A percentile compares a stretch with the other conserved stretches of the same genome.
phyloP scores from a whole-genome alignment of 1,284 basidiomycete genomes.

The Melampsora occidentalis region DNA sequence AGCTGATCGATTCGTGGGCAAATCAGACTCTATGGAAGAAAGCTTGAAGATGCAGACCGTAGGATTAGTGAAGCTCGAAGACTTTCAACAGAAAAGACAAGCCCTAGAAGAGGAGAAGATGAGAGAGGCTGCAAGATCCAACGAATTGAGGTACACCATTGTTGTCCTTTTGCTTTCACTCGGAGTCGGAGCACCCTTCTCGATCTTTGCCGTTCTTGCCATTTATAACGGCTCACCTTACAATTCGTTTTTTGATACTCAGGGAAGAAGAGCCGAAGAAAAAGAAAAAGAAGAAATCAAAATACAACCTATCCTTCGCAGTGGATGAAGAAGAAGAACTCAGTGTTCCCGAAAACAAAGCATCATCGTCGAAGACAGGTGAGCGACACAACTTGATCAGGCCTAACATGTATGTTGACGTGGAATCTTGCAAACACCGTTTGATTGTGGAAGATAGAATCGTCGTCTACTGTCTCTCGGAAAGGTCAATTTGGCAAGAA shows the following conservation, averaged over 20 bases:
- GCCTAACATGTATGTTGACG: neutral
- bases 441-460: conserved; percentile 41
- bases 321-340: conserved; percentile 69
- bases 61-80: conserved; percentile 86
- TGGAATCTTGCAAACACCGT: neutral
- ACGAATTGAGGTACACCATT: conserved; percentile 40
- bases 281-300: conserved; percentile 74
- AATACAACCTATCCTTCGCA: conserved; percentile 82
- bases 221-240: neutral
- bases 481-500: conserved; percentile 84
- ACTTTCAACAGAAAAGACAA: conserved; percentile 72
- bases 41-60: conserved; percentile 87
- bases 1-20: conserved; percentile 81
- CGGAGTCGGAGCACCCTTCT: neutral
- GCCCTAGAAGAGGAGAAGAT: conserved; percentile 89
- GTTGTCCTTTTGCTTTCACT: conserved; percentile 1
- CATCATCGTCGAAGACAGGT: conserved; percentile 49
- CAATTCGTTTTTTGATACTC: neutral
- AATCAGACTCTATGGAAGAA: conserved; percentile 93
- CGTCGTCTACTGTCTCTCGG: conserved; percentile 57
- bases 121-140: conserved; percentile 70
- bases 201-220: neutral
- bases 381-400: conserved; percentile 45
- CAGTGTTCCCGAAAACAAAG: conserved; percentile 46
- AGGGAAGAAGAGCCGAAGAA: conserved; percentile 62